Percentiles rank a stretch among this genome's conserved stretches.
These are phyloP conservation scores for Nemania sp. DNA, from an alignment of 2,329 filamentous ascomycete species.

Conservation along the genomic window DNA sequence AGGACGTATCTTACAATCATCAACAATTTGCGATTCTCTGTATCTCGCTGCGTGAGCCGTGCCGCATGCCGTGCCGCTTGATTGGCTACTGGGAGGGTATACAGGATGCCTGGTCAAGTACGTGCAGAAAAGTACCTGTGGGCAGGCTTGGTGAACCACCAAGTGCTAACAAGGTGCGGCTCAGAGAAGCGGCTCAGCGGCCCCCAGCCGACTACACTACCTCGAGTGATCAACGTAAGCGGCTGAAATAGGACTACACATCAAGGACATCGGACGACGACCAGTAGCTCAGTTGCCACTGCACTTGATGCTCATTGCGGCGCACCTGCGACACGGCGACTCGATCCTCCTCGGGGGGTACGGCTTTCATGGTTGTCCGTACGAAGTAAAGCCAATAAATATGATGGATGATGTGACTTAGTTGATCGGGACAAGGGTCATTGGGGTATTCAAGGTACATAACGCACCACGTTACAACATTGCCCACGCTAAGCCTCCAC, in stretches of 20 bases:
- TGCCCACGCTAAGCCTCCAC: slow-evolving; percentile 23
- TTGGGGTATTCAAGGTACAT: slow-evolving; percentile 20
- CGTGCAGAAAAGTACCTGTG: slow-evolving; percentile 1
- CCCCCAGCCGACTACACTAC: slow-evolving; percentile 24
- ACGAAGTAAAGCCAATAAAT: slow-evolving; percentile 1
- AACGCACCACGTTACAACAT: slow-evolving; percentile 17
- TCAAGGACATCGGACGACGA: slow-evolving; percentile 20
- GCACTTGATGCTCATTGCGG: background rate
- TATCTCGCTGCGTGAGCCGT: slow-evolving; percentile 3
- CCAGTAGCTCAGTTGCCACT: background rate
- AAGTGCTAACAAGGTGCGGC: slow-evolving; percentile 32
- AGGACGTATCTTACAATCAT: background rate
- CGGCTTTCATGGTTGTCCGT: background rate
- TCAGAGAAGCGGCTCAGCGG: slow-evolving; percentile 29
- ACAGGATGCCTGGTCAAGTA: background rate
- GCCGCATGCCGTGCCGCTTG: slow-evolving; percentile 2
- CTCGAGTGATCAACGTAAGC: slow-evolving; percentile 15
- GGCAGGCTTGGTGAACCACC: slow-evolving; percentile 13
- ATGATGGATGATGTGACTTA: slow-evolving; percentile 30
- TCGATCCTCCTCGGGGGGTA: background rate
- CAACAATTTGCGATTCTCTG: background rate
- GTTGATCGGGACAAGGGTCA: slow-evolving; percentile 30
- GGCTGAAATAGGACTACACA: slow-evolving; percentile 25
- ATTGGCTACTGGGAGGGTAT: slow-evolving; percentile 12
- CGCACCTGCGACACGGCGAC: slow-evolving; percentile 5